These are phyloP conservation scores for Funneliformis caledonium DNA, from an alignment of 371 early-diverging fungal species.

Conservation along the genomic window DNA sequence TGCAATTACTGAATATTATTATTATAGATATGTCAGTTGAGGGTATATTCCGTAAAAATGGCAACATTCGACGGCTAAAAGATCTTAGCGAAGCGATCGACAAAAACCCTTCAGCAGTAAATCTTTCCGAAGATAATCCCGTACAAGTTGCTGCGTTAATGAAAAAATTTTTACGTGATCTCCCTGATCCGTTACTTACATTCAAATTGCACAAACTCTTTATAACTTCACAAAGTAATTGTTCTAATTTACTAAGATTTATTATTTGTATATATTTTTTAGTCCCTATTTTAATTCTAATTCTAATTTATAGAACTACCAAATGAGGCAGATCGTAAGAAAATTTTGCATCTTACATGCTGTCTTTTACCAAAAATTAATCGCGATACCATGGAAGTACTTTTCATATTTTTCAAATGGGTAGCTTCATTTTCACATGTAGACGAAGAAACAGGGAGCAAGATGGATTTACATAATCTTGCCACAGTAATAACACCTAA, in stretches of 20 bases:
- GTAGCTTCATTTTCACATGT: constrained; percentile 72
- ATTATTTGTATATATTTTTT: neutral
- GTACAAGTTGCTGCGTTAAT: constrained; percentile 94
- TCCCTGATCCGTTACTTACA: constrained; percentile 94
- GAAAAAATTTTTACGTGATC: constrained; percentile 92
- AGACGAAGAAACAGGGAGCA: constrained; percentile 75
- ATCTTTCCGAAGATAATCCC: constrained; percentile 74
- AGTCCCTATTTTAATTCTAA: neutral
- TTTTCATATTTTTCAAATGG: constrained; percentile 84
- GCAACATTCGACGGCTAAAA: constrained; percentile 89
- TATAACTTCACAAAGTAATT: constrained; percentile 74
- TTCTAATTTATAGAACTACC: constrained; percentile 50
- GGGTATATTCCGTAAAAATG: constrained; percentile 97
- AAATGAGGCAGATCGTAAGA: constrained; percentile 54
- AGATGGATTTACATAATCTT: constrained; percentile 89
- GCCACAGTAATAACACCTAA: constrained; percentile 95
- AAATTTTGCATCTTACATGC: constrained; percentile 75
- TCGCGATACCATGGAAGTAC: constrained; percentile 86
- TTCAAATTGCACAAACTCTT: constrained; percentile 84
- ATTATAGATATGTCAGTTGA: constrained; percentile 81
- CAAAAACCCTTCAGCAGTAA: constrained; percentile 67
- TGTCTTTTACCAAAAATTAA: constrained; percentile 89
- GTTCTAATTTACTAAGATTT: neutral
- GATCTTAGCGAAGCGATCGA: constrained; percentile 76
- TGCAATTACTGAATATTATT: neutral